Conservation (phyloP, 768 basidiomycete genomes). For the Termitomyces titanicus region DNA sequence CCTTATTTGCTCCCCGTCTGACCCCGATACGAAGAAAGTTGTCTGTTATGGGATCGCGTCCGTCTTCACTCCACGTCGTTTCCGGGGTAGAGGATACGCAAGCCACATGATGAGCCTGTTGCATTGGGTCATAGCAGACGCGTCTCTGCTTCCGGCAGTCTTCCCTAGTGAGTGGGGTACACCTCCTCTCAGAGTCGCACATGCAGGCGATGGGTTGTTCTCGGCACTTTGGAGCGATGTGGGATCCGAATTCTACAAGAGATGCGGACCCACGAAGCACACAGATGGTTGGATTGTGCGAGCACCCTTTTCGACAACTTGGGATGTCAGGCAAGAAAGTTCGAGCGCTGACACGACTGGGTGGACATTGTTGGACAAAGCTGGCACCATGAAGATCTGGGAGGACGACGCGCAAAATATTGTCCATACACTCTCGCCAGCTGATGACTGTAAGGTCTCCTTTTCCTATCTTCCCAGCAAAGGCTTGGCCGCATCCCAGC, state of each 20-base stretch:
- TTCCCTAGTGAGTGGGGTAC: constrained; percentile 40
- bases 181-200: constrained; percentile 32
- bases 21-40: constrained; percentile 23
- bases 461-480: constrained; percentile 40
- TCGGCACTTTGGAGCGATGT: constrained; percentile 55
- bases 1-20: constrained; percentile 21
- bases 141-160: constrained; percentile 15
- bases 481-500: constrained; percentile 43
- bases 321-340: constrained; percentile 24
- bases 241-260: constrained; percentile 41
- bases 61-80: constrained; percentile 48
- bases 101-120: constrained; percentile 62
- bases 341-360: not conserved
- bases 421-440: constrained; percentile 3
- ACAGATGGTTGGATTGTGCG: constrained; percentile 42
- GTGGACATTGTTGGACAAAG: constrained; percentile 34
- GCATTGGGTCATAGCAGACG: constrained; percentile 48
- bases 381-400: constrained; percentile 34
- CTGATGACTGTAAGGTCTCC: constrained; percentile 8
- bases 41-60: constrained; percentile 50
- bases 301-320: constrained; percentile 34
- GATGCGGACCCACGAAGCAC: constrained; percentile 31
- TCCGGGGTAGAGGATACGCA: constrained; percentile 56
- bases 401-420: constrained; percentile 34
- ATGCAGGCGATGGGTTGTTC: constrained; percentile 37